Evolutionary conservation across 2,329 filamentous ascomycete genomes (phyloP), one percentile per base, ranked within the genome.

Genomic region (Fusarium neocosmosporiellum): DNA sequence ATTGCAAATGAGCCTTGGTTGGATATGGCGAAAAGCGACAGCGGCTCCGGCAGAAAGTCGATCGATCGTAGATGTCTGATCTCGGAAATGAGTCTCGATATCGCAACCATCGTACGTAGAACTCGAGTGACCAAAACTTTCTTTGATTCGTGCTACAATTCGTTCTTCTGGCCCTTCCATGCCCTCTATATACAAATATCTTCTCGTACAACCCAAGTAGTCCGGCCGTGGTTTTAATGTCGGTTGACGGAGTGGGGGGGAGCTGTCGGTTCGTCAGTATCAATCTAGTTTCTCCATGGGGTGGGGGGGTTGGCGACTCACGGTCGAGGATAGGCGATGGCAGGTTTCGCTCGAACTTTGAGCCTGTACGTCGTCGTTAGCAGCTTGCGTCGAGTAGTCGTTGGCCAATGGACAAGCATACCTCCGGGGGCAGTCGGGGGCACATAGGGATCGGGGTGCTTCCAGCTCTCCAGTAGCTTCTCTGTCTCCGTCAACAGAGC

Each of bases 261-360:
- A 22, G 79, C 79, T 81, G 55, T 59, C 59, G n/a, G 33, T 11
- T 11, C 7, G 37, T 77, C 41, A 78, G 69, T 66, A 70, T 46
- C 41, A 46, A 22, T 60, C 24, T 7, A 14, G 5, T 8, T 9
- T 55, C 14, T 24, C 11, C 54, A 31, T 10, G 20, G 46, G 36
- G 34, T n/a, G 18, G 18, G 24, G 11, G 29, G 27, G 24, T 20
- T 43, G 89, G 34, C 20, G 41, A 70, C 94, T 88, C 86, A 98
- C 96, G 91, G 72, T 94, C 92, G 66, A 97, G 86, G 75, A 92
- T 91, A 36, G 92, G 95, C 66, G 90, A 89, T 36, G 94, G 94
- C 63, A 98, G 82, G 83, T 99, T 99, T 82, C 96, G 90, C 85
- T 98, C 96, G 84, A 93, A 98, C 88, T 98, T 98, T 73, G 94